A percentile compares a stretch with the other conserved stretches of the same genome.
Conservation (phyloP, 1,139 yeast genomes). For the Yamadazyma triangularis region DNA sequence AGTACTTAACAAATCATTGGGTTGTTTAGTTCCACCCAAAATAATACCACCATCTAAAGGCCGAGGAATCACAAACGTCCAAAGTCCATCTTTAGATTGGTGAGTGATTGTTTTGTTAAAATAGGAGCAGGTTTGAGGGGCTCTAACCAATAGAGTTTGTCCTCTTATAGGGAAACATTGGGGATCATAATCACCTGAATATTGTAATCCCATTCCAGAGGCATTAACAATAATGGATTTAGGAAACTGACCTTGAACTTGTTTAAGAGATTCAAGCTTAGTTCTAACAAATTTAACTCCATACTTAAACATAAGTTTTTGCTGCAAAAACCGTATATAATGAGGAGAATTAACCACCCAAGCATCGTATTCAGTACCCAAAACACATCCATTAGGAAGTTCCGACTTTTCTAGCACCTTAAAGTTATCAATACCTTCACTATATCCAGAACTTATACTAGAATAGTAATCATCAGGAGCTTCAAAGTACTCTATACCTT, state of each 20-base stretch:
- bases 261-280: constrained; percentile 34
- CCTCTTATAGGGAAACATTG: constrained; percentile 56
- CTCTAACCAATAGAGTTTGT: constrained; percentile 55
- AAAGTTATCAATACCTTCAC: constrained; percentile 45
- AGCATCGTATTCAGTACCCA: constrained; percentile 49
- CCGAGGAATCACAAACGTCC: constrained; percentile 69
- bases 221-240: constrained; percentile 46
- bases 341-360: constrained; percentile 64
- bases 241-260: constrained; percentile 24
- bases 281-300: constrained; percentile 41
- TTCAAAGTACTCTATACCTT: constrained; percentile 57
- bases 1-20: constrained; percentile 25
- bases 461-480: constrained; percentile 35
- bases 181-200: constrained; percentile 51
- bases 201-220: constrained; percentile 58
- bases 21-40: constrained; percentile 70
- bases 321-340: constrained; percentile 46
- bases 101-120: constrained; percentile 50
- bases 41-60: constrained; percentile 60
- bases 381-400: constrained; percentile 37
- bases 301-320: constrained; percentile 24
- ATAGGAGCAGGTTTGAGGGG: constrained; percentile 36
- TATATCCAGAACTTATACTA: constrained; percentile 36
- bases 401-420: constrained; percentile 21
- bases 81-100: constrained; percentile 51